Evolutionary conservation across 2,329 filamentous ascomycete species (phyloP), one percentile per base, ranked within the genome.

Genomic region (Podosphaera aphanis): DNA sequence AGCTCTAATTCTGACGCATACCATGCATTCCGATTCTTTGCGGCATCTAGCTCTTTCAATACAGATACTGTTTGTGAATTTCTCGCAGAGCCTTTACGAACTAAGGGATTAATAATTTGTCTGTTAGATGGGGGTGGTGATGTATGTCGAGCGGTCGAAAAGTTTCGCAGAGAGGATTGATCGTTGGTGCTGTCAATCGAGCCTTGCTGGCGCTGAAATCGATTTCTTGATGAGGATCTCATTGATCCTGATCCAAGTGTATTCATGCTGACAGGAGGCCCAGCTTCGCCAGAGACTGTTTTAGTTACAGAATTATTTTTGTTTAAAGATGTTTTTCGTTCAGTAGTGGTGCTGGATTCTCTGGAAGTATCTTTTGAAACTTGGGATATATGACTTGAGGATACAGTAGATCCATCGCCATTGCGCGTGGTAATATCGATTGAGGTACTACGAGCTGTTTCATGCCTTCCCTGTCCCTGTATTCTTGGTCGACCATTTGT

Each of bases 1-100:
- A 98, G 67, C 48, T 93, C 84, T 40, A 98, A 68, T 62, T 98
- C 90, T 0, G 88, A 94, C 6, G 85, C 84, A 61, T 93, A 94
- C 90, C 90, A 98, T 0, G 88, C 88, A 62, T 93, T 95, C 44
- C 82, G 75, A 57, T 80, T 90, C 56, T 83, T 83, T 2, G 79
- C 72, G 7, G 76, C 70, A 58, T 98, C 88, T 2, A 98, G 68
- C 59, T 98, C 90, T 59, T 90, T 88, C 13, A 83, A 68, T 11
- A 94, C 62, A 0, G 81, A 77, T 50, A 83, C 79, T 1, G 79
- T 79, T 6, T 59, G 57, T 1, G 57, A 60, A 56, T 76, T 71
- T 59, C 71, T 60, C 51, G 71, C 64, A 48, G 80, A 70, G 49
- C 78, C 65, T 59, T 75, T 63, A 56, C 79, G 61, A 54, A 66